phyloP scores from a whole-genome alignment of 108 stramenopile genomes.

The Stephanodiscus triporus region DNA sequence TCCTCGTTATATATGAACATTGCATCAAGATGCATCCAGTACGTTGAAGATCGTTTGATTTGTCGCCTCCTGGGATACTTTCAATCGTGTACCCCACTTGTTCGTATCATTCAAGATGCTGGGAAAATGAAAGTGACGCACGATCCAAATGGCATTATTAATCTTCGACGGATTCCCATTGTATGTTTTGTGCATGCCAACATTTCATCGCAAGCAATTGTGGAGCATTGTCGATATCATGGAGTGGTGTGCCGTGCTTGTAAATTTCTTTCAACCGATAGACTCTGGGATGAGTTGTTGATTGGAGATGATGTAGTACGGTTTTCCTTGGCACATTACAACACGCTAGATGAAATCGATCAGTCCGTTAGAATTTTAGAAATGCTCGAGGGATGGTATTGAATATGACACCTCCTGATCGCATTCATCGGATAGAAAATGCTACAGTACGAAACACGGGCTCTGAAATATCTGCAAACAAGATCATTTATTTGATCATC shows the following conservation, averaged over 20 bases:
- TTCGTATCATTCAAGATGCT: conserved; percentile 41
- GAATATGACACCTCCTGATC: background rate
- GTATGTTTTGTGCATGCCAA: conserved; percentile 63
- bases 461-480: no score
- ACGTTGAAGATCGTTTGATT: conserved; percentile 15
- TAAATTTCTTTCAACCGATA: conserved; percentile 66
- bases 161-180: conserved; percentile 57
- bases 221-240: conserved; percentile 47
- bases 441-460: no score
- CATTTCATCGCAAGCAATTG: conserved; percentile 54
- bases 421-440: no score
- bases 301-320: conserved; percentile 59
- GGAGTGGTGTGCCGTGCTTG: conserved; percentile 66
- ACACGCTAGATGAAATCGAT: conserved; percentile 65
- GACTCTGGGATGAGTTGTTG: conserved; percentile 42
- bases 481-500: no score
- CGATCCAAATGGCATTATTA: conserved; percentile 13
- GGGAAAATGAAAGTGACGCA: conserved; percentile 27
- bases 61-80: conserved; percentile 22
- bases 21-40: conserved; percentile 19
- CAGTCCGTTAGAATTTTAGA: conserved; percentile 51
- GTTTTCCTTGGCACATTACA: conserved; percentile 84
- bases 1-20: background rate
- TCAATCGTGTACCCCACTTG: conserved; percentile 19
- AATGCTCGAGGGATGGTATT: conserved; percentile 61